Evolutionary conservation across 441 rosid genomes (phyloP).

Genomic region (Populus hybrid): DNA sequence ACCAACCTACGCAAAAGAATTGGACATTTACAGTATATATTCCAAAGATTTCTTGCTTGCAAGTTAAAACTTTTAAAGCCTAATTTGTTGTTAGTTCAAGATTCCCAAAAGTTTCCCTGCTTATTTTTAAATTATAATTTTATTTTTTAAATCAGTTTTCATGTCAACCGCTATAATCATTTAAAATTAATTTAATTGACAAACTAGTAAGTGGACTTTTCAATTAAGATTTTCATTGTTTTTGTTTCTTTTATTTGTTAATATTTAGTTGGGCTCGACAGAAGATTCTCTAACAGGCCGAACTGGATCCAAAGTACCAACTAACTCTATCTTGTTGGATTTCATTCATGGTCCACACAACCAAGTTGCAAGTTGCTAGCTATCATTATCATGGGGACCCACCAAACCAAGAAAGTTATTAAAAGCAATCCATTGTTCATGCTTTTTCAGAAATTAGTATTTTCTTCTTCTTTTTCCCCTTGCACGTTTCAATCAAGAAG

Average conservation of each 20-base stretch:
- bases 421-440: background rate
- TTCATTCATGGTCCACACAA: background rate
- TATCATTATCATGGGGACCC: background rate
- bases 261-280: background rate
- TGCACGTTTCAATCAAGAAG: background rate
- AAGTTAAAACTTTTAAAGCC: conserved; percentile 10
- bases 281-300: background rate
- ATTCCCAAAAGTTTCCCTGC: background rate
- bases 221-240: background rate
- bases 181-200: too few relatives aligned
- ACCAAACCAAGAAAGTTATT: background rate
- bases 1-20: background rate
- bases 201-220: too few relatives aligned
- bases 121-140: too few relatives aligned
- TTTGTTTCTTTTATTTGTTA: background rate
- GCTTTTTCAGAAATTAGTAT: too few relatives aligned
- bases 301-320: conserved; percentile 4
- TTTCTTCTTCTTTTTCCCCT: too few relatives aligned
- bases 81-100: conserved; percentile 7
- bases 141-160: too few relatives aligned
- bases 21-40: background rate
- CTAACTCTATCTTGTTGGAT: background rate
- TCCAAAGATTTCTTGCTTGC: conserved; percentile 1
- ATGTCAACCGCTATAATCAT: too few relatives aligned
- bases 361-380: background rate